Conservation (phyloP, 805 yeast genomes). For the Cyberlindnera mississippiensis region DNA sequence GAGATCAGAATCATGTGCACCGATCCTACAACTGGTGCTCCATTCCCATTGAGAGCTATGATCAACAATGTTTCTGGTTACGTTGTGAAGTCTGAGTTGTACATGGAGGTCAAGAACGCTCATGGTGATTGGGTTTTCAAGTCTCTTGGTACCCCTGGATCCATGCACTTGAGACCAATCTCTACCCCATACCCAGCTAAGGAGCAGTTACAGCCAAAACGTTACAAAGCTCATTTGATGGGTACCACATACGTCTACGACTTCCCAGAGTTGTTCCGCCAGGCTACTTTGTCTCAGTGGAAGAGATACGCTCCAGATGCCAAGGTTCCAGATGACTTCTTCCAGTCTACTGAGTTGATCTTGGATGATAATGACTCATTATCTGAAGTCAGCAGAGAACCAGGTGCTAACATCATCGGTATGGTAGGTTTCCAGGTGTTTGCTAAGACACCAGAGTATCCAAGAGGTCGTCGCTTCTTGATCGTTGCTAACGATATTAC, state of each 20-base stretch:
- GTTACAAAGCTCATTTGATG: slow-evolving; percentile 97
- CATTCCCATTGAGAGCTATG: slow-evolving; percentile 95
- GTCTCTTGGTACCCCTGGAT: slow-evolving; percentile 90
- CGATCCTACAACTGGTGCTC: slow-evolving; percentile 80
- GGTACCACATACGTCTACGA: slow-evolving; percentile 98
- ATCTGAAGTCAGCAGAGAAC: slow-evolving; percentile 89
- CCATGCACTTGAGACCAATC: slow-evolving; percentile 95
- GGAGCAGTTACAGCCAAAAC: slow-evolving; percentile 97
- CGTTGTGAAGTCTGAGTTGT: slow-evolving; percentile 92
- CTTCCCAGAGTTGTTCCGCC: slow-evolving; percentile 98
- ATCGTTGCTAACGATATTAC: slow-evolving; percentile 97
- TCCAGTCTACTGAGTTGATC: slow-evolving; percentile 78
- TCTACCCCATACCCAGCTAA: slow-evolving; percentile 96
- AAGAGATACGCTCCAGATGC: slow-evolving; percentile 51
- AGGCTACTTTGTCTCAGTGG: slow-evolving; percentile 86
- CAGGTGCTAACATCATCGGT: slow-evolving; percentile 94
- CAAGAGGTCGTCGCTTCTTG: slow-evolving; percentile 90
- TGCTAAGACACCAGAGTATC: slow-evolving; percentile 95
- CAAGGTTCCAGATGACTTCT: slow-evolving; percentile 71
- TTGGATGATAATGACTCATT: slow-evolving; percentile 72
- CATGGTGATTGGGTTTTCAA: slow-evolving; percentile 97
- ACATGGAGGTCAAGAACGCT: slow-evolving; percentile 88
- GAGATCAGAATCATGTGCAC: slow-evolving; percentile 95
- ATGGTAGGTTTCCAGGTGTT: slow-evolving; percentile 94
- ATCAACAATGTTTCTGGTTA: slow-evolving; percentile 96